Evolutionary conservation across 306 rosid species (phyloP), one percentile per base, ranked within the genome.

Genomic region (Canavalia gladiata): DNA sequence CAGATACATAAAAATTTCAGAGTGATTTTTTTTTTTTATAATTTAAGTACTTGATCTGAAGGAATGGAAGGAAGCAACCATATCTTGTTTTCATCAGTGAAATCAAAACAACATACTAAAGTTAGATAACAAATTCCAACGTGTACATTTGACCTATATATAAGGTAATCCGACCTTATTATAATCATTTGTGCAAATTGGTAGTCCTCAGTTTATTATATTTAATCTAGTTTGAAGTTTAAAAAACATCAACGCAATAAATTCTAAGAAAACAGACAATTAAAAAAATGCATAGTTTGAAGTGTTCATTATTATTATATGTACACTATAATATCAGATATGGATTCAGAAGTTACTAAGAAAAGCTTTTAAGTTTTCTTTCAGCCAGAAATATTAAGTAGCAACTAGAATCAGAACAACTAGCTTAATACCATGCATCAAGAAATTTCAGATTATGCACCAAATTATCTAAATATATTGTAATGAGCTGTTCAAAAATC

Each of bases 71-170:
- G 55, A 79, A 46, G 68, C 68, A 39, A 9, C 54, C 55, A 60
- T 45, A 39, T 77, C 57, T 43, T 59, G 28, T 79, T 52, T 60
- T 68, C 73, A 78, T 54, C 12, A 37, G 63, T 78, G 50, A 63
- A 65, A 68, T 57, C 64, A 30, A 59, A 50, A 86, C 69, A 74
- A 52, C 71, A 68, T 43, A 12, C 7, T 74, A 50, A 43, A 69
- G 82, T 66, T 56, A 13, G 37, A 71, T 9, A 45, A 71, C 55
- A 66, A 65, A 41, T 46, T 35, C 47, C 59, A 45, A 75, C 7
- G 30, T 12, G 63, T 12, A 41, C 60, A 18, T 31, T 56, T 75
- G 29, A 54, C 12, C 43, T 67, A 58, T 68, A 49, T 30, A 33
- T 10, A 13, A 39, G 45, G 72, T 63, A 55, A 35, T 45, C 8